Base-by-base conservation (phyloP, 768 basidiomycete genomes). In the Lactarius deliciosus region DNA sequence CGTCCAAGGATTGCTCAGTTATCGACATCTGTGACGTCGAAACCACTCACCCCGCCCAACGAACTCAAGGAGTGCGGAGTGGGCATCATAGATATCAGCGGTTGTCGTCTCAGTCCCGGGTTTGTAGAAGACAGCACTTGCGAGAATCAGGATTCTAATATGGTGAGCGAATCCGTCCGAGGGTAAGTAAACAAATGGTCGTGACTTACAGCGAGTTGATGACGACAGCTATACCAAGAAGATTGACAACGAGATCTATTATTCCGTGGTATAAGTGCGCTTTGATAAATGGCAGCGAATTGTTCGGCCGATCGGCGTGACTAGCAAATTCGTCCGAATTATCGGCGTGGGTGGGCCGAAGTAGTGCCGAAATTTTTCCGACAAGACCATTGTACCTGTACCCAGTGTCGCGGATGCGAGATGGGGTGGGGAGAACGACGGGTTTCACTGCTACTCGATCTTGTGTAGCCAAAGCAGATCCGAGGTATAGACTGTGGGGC, bases 71-170 rank as follows among this genome's bases (percentile, higher is more conserved):
- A 98, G 88, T 30, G 96, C 79, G 40, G 84, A 81, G 75, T 94
- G 87, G 1, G 94, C 92, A 73, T 92, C 92, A 72, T 94, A 94
- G 7, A 97, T 79, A 74, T 86, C 90, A 1, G 92, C 92, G 20
- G 89, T 83, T 2, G 7, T 5, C 47, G 74, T 66, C 64, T 75
- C 72, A 53, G 72, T 75, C 3, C 84, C 68, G 2, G 77, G 36
- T 76, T 59, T 3, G 76, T 84, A 92, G 78, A 94, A 96, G 7
- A 93, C 92, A 15, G 92, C 88, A 38, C 87, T 82, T 1, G 92
- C 91, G 50, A 96, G 79, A 47, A 94, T 88, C 45, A 96, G 79
- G 68, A 96, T 94, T 67, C 90, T 92, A 69, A 13, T 45, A 50
- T 53, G 53, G 41, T 56, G 30, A 69, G 68, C 41, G 63, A 55